Evolutionary conservation across 352 stramenopile species (phyloP).

Genomic region (Pythium aquatile): DNA sequence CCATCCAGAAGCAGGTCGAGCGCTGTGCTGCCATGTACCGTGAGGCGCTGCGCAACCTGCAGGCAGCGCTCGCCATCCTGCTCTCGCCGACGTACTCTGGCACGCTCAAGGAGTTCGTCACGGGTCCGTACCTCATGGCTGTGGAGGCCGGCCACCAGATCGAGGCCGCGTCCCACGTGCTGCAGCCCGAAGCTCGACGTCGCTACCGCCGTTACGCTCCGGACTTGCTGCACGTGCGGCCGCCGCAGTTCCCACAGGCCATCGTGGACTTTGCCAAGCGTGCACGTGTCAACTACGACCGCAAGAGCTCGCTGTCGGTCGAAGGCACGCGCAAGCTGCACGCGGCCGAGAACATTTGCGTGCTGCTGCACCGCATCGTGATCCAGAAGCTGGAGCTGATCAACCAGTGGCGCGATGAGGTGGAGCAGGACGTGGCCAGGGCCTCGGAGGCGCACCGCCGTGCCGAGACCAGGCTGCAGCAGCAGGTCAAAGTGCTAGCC

Average conservation of each 20-base stretch:
- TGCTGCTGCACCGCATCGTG: conserved; percentile 74
- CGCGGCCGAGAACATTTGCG: conserved; percentile 63
- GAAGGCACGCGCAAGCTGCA: conserved; percentile 64
- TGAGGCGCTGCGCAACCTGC: conserved; percentile 61
- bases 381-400: conserved; percentile 75
- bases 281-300: conserved; percentile 58
- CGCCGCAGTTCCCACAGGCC: conserved; percentile 65
- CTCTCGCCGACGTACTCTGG: conserved; percentile 67
- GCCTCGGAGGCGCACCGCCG: conserved; percentile 46
- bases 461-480: conserved; percentile 58
- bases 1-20: conserved; percentile 69
- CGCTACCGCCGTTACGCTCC: conserved; percentile 60
- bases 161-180: conserved; percentile 47
- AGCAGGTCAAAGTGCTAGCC: conserved; percentile 58
- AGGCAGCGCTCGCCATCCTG: conserved; percentile 58
- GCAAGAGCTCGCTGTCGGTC: conserved; percentile 47
- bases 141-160: conserved; percentile 74
- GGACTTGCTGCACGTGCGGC: conserved; percentile 41
- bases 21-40: conserved; percentile 54
- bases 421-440: conserved; percentile 54
- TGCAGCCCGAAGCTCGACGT: conserved; percentile 70
- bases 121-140: conserved; percentile 57
- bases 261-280: conserved; percentile 67
- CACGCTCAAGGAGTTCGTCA: conserved; percentile 66
- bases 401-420: conserved; percentile 53